Percentiles rank a stretch among this genome's conserved stretches.
Conservation (phyloP, 345 rosid genomes). For the Ricinus communis region DNA sequence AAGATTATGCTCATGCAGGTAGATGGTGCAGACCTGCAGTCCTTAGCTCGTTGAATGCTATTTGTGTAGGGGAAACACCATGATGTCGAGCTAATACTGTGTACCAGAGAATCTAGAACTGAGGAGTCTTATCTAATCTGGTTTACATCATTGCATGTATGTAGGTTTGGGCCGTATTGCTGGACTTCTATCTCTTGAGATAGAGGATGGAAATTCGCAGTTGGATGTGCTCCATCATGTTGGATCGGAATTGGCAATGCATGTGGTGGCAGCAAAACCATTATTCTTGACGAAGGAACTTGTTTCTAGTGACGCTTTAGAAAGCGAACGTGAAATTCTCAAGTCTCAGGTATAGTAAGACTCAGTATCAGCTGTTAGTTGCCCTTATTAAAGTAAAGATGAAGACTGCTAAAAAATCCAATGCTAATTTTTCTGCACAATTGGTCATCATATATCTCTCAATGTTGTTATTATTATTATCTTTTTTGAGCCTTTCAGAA, state of each 20-base stretch:
- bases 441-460: not conserved
- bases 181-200: constrained; percentile 79
- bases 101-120: not conserved
- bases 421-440: not conserved
- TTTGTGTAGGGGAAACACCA: not conserved
- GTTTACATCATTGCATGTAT: constrained; percentile 17
- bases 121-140: constrained; percentile 6
- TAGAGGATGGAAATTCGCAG: constrained; percentile 49
- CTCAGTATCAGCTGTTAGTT: not conserved
- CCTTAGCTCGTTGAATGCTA: not conserved
- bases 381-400: not conserved
- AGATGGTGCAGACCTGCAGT: not conserved
- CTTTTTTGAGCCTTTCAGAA: not conserved
- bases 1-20: constrained; percentile 4
- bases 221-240: constrained; percentile 61
- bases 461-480: not conserved
- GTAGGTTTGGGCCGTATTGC: constrained; percentile 92
- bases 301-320: constrained; percentile 67
- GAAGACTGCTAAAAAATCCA: no score
- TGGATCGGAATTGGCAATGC: constrained; percentile 97
- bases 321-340: constrained; percentile 83
- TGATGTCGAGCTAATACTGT: no score
- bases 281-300: constrained; percentile 70
- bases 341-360: constrained; percentile 67
- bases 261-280: constrained; percentile 91